Evolutionary conservation across 257 asterid genomes (phyloP).

Genomic region (Prunella vulgaris): DNA sequence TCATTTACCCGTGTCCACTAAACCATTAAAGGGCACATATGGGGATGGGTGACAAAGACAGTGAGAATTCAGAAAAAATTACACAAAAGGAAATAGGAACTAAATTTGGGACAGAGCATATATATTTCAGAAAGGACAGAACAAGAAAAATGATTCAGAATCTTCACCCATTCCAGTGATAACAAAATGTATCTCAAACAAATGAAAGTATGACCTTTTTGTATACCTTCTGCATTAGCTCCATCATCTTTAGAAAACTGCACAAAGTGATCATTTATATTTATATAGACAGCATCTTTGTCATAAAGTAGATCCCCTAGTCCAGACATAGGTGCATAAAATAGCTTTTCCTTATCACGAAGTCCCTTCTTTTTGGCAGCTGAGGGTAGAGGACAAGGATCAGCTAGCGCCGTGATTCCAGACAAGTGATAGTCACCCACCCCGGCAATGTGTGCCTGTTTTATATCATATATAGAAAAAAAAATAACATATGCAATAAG

Average conservation of each 20-base stretch:
- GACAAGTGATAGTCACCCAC: slow-evolving; percentile 81
- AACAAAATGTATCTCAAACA: background rate
- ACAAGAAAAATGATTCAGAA: background rate
- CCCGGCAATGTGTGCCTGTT: slow-evolving; percentile 97
- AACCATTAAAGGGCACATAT: background rate
- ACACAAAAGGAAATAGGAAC: background rate
- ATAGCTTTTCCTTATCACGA: slow-evolving; percentile 93
- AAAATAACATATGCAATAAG: background rate
- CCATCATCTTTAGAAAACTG: slow-evolving; percentile 75
- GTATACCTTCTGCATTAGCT: slow-evolving; percentile 32
- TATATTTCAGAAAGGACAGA: background rate
- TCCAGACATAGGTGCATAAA: slow-evolving; percentile 99
- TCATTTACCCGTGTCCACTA: background rate
- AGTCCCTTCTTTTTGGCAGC: slow-evolving; percentile 96
- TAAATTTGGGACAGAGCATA: background rate
- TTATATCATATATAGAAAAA: slow-evolving; percentile 1
- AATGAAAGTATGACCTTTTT: slow-evolving; percentile 42
- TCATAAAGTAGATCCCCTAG: slow-evolving; percentile 94
- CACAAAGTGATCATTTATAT: slow-evolving; percentile 84
- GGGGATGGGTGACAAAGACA: background rate
- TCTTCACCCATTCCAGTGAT: background rate
- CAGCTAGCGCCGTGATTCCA: slow-evolving; percentile 62
- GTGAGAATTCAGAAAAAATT: background rate
- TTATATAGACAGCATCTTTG: slow-evolving; percentile 95
- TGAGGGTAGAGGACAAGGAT: slow-evolving; percentile 97